Percentiles rank a stretch among this genome's conserved stretches.
phyloP scores from a whole-genome alignment of 1,284 basidiomycete species.

The Wallemia ichthyophaga region DNA sequence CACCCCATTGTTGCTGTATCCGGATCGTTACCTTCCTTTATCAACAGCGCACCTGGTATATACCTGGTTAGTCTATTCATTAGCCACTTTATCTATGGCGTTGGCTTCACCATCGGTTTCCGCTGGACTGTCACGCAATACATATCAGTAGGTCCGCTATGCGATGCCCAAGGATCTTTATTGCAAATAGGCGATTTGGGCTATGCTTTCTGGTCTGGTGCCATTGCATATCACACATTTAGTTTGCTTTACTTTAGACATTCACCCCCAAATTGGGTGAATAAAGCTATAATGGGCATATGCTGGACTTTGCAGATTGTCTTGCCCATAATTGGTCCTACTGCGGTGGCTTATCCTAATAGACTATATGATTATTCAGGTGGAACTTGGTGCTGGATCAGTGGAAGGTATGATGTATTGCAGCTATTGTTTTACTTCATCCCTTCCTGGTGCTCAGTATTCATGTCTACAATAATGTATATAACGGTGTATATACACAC shows the following conservation, averaged over 20 bases:
- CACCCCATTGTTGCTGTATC: not conserved
- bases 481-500: not conserved
- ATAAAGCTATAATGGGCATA: not conserved
- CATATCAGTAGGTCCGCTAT: not conserved
- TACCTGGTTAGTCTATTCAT: not conserved
- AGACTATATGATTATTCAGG: not conserved
- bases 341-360: not conserved
- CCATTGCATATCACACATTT: not conserved
- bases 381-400: not conserved
- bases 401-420: not conserved
- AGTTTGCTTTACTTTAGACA: not conserved
- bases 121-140: not conserved
- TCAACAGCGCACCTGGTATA: not conserved
- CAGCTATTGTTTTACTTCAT: conserved; percentile 1
- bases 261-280: not conserved
- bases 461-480: not conserved
- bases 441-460: not conserved
- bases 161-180: not conserved
- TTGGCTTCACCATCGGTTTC: not conserved
- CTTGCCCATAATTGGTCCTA: not conserved
- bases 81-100: not conserved
- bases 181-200: not conserved
- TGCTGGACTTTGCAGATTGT: not conserved
- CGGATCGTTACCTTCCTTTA: not conserved
- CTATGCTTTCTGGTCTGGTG: not conserved